Percentiles rank a stretch among this genome's conserved stretches.
phyloP scores from a whole-genome alignment of 768 basidiomycete species.

The Auriscalpium orientale region DNA sequence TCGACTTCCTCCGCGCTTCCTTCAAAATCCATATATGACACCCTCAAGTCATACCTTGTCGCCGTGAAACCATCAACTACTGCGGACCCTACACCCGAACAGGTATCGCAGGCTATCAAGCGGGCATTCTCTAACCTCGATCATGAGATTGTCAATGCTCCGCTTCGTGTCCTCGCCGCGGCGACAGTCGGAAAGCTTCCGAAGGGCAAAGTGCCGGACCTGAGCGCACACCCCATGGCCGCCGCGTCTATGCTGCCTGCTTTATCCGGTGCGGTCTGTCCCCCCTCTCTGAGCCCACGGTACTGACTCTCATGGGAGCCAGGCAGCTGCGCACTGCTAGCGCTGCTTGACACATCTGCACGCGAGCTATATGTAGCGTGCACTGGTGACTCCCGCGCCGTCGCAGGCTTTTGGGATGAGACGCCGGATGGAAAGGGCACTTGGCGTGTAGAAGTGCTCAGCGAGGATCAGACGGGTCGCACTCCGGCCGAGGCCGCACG shows the following conservation, averaged over 20 bases:
- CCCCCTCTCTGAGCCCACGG: not conserved
- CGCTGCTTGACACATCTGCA: conserved; percentile 78
- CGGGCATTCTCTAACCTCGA: conserved; percentile 80
- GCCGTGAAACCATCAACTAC: conserved; percentile 11
- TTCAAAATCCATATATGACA: conserved; percentile 10
- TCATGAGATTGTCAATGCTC: conserved; percentile 71
- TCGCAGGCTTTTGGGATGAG: conserved; percentile 87
- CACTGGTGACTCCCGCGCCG: conserved; percentile 91
- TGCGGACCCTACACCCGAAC: conserved; percentile 39
- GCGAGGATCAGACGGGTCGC: conserved; percentile 93
- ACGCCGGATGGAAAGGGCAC: conserved; percentile 53
- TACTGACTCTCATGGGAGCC: conserved; percentile 12
- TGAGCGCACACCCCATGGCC: conserved; percentile 65
- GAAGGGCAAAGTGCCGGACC: conserved; percentile 49
- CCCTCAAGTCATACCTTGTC: conserved; percentile 33
- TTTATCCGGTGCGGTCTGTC: conserved; percentile 47
- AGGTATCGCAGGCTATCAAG: conserved; percentile 61
- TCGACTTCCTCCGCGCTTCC: conserved; percentile 19
- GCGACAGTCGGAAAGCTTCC: conserved; percentile 43
- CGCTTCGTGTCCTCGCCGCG: conserved; percentile 57
- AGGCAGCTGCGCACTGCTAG: conserved; percentile 90
- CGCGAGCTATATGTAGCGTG: conserved; percentile 84
- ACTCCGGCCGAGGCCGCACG: conserved; percentile 79
- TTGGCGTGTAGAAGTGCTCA: conserved; percentile 92
- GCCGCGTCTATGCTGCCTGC: conserved; percentile 75